A percentile compares a stretch with the other conserved stretches of the same genome.
phyloP scores from a whole-genome alignment of 2,329 filamentous ascomycete species.

The Penicillium sp. region DNA sequence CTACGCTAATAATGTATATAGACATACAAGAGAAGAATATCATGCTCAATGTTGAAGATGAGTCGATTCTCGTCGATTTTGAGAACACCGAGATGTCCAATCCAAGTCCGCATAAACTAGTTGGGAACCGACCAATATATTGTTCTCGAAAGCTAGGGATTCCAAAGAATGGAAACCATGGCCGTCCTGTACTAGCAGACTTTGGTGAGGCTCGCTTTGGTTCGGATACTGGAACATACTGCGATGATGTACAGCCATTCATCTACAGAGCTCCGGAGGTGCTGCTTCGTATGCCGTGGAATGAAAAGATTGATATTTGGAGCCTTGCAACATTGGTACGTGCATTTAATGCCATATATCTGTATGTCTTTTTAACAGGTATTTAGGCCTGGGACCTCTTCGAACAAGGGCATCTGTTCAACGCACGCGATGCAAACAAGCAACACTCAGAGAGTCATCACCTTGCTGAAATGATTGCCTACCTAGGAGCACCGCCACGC shows the following conservation, averaged over 20 bases:
- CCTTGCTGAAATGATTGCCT: conserved; percentile 36
- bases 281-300: conserved; percentile 22
- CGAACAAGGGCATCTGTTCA: conserved; percentile 10
- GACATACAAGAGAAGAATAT: conserved; percentile 21
- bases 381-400: conserved; percentile 25
- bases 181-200: conserved; percentile 26
- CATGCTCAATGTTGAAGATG: conserved; percentile 25
- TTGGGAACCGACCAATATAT: conserved; percentile 24
- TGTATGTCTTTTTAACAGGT: not conserved
- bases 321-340: conserved; percentile 23
- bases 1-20: too few relatives aligned
- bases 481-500: conserved; percentile 36
- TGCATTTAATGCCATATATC: not conserved
- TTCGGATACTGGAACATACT: not conserved
- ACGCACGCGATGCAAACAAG: conserved; percentile 11
- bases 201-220: conserved; percentile 25
- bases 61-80: conserved; percentile 24
- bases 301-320: conserved; percentile 27
- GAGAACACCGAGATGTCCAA: conserved; percentile 20
- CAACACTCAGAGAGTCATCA: conserved; percentile 21
- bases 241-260: conserved; percentile 20
- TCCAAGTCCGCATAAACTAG: conserved; percentile 23
- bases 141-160: conserved; percentile 20
- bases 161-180: conserved; percentile 15
- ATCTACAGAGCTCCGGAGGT: conserved; percentile 25